Percentiles rank a stretch among this genome's conserved stretches.
These are phyloP conservation scores for Geotrichum siamense DNA, from an alignment of 1,139 yeast species.

Conservation along the genomic window DNA sequence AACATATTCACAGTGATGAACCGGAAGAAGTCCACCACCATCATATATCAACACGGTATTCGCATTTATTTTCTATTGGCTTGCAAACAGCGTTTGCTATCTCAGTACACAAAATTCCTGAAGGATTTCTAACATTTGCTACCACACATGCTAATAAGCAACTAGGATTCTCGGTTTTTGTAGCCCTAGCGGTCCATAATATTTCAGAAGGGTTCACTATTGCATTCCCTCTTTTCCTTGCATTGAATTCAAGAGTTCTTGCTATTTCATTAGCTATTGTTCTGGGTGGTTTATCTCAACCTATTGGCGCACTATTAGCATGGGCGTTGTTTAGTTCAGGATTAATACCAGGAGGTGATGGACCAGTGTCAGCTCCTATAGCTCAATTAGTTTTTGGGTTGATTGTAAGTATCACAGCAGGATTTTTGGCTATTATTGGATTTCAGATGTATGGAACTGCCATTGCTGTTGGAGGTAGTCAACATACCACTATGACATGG, in stretches of 20 bases:
- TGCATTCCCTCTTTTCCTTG: constrained; percentile 82
- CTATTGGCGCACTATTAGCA: constrained; percentile 79
- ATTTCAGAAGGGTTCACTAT: constrained; percentile 94
- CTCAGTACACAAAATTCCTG: constrained; percentile 86
- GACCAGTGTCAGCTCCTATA: constrained; percentile 23
- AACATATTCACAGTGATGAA: not conserved
- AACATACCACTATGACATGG: constrained; percentile 27
- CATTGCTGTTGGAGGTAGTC: constrained; percentile 56
- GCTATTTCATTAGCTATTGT: constrained; percentile 61
- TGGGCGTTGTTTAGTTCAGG: constrained; percentile 45
- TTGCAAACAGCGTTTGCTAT: constrained; percentile 85
- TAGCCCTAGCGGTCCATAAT: constrained; percentile 82
- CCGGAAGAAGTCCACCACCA: constrained; percentile 55
- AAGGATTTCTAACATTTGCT: constrained; percentile 82
- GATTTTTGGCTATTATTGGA: constrained; percentile 73
- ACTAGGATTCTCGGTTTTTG: constrained; percentile 71
- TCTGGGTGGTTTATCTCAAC: constrained; percentile 81
- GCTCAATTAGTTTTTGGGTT: constrained; percentile 44
- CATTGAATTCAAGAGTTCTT: constrained; percentile 51
- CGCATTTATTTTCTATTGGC: constrained; percentile 75
- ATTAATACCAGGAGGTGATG: constrained; percentile 32
- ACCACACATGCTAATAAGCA: constrained; percentile 67
- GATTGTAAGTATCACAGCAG: constrained; percentile 68
- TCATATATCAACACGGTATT: constrained; percentile 68
- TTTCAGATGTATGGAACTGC: constrained; percentile 82